Evolutionary conservation across 345 rosid species (phyloP).

Genomic region (Kernera saxatilis): DNA sequence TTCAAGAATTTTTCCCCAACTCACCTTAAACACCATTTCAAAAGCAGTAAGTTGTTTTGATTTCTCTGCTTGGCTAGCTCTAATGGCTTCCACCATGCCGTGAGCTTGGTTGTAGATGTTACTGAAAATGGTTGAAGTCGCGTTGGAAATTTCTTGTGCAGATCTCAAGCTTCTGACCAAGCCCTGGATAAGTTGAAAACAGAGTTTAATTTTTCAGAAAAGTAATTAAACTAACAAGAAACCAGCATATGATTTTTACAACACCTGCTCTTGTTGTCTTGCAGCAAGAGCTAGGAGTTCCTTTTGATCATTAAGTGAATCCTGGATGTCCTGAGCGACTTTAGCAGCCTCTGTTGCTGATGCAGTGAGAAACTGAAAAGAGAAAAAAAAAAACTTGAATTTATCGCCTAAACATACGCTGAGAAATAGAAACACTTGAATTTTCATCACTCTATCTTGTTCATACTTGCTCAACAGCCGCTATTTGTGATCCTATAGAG

Average conservation of each 20-base stretch:
- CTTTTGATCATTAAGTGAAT: constrained; percentile 60
- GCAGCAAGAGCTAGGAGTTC: constrained; percentile 50
- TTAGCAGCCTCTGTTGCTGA: constrained; percentile 50
- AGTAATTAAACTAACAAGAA: background rate
- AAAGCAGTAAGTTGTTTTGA: constrained; percentile 46
- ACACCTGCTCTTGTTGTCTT: constrained; percentile 67
- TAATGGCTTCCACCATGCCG: constrained; percentile 36
- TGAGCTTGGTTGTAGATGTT: constrained; percentile 62
- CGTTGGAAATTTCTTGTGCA: constrained; percentile 54
- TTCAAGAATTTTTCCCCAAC: constrained; percentile 1
- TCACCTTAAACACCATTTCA: constrained; percentile 60
- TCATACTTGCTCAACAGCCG: constrained; percentile 55
- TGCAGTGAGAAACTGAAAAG: constrained; percentile 50
- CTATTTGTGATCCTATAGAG: constrained; percentile 40
- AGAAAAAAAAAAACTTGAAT: background rate
- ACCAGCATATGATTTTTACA: background rate
- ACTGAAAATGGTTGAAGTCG: constrained; percentile 47
- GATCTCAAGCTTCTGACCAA: constrained; percentile 48
- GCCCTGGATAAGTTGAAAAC: constrained; percentile 37
- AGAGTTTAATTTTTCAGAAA: background rate
- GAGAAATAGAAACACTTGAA: background rate
- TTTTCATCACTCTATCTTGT: background rate
- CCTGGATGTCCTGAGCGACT: constrained; percentile 45
- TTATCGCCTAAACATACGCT: background rate
- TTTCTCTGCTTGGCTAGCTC: constrained; percentile 50